phyloP scores from a whole-genome alignment of 2,329 filamentous ascomycete species.

The Pseudohalonectria lignicola region DNA sequence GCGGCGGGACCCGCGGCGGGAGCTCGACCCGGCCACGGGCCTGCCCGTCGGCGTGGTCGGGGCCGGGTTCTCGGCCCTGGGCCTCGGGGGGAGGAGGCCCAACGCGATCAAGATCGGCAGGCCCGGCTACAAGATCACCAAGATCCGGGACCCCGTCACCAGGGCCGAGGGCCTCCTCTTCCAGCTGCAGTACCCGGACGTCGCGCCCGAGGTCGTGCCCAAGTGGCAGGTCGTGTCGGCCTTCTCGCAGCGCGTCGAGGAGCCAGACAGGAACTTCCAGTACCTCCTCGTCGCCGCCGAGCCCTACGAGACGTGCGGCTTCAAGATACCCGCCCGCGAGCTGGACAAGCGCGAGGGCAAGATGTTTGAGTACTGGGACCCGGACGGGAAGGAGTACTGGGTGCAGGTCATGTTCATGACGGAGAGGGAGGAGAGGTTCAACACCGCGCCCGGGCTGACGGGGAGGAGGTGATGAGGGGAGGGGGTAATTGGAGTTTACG shows the following conservation, averaged over 20 bases:
- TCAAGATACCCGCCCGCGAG: conserved; percentile 90
- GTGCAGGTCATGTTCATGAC: conserved; percentile 98
- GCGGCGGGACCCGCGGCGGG: conserved; percentile 69
- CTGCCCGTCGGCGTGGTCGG: conserved; percentile 68
- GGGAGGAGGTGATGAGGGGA: conserved; percentile 29
- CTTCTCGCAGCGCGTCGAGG: conserved; percentile 90
- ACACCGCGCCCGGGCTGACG: conserved; percentile 50
- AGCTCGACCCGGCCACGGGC: conserved; percentile 57
- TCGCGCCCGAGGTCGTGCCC: conserved; percentile 62
- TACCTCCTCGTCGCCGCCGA: conserved; percentile 92
- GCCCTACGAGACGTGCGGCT: conserved; percentile 94
- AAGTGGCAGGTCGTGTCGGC: conserved; percentile 96
- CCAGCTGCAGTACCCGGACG: conserved; percentile 91
- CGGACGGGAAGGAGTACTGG: conserved; percentile 94
- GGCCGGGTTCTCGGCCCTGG: conserved; percentile 43
- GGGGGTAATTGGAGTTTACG: no score
- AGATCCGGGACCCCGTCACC: conserved; percentile 80
- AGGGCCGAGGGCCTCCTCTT: conserved; percentile 87
- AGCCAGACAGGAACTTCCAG: conserved; percentile 88
- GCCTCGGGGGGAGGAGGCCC: conserved; percentile 54
- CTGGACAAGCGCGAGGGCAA: conserved; percentile 80
- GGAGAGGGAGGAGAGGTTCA: conserved; percentile 85
- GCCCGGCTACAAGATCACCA: conserved; percentile 96
- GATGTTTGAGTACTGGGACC: conserved; percentile 93
- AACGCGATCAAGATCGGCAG: conserved; percentile 92